phyloP scores from a whole-genome alignment of 2,329 filamentous ascomycete species.

The Colletotrichum costaricense region DNA sequence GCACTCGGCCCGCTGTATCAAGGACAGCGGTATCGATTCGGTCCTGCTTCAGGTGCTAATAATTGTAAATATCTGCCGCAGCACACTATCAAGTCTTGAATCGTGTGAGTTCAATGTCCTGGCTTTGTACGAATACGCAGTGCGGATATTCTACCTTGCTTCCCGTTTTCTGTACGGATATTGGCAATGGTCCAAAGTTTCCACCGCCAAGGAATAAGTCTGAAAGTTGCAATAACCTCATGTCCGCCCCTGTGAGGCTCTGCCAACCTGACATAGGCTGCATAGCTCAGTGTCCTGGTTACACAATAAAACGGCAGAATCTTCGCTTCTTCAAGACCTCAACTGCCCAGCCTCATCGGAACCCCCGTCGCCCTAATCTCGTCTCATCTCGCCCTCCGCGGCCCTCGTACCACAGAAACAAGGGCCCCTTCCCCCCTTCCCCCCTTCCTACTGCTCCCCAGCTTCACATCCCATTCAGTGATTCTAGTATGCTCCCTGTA shows the following conservation, averaged over 20 bases:
- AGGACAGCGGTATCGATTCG: neutral
- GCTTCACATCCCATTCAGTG: too few species aligned
- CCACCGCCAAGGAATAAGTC: neutral
- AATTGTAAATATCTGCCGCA: conserved; percentile 9
- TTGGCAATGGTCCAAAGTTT: neutral
- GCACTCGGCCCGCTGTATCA: conserved; percentile 17
- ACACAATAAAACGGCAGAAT: neutral
- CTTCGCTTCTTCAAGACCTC: conserved; percentile 6
- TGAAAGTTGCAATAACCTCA: neutral
- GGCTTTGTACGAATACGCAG: too few species aligned
- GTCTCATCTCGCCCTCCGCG: conserved; percentile 7
- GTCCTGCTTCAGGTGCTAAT: neutral
- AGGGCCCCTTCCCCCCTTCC: neutral
- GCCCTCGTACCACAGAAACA: neutral
- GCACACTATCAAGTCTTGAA: neutral
- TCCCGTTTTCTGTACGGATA: neutral
- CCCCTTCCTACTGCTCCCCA: neutral
- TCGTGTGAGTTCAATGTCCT: conserved; percentile 3
- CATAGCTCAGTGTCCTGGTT: neutral
- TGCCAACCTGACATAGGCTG: neutral
- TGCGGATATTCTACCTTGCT: neutral
- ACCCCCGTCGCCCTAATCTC: conserved; percentile 11
- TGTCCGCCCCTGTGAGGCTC: neutral
- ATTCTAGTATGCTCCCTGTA: too few species aligned
- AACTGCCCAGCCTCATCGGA: neutral